Evolutionary conservation across 768 basidiomycete species (phyloP).

Genomic region (Grammothele lineata): DNA sequence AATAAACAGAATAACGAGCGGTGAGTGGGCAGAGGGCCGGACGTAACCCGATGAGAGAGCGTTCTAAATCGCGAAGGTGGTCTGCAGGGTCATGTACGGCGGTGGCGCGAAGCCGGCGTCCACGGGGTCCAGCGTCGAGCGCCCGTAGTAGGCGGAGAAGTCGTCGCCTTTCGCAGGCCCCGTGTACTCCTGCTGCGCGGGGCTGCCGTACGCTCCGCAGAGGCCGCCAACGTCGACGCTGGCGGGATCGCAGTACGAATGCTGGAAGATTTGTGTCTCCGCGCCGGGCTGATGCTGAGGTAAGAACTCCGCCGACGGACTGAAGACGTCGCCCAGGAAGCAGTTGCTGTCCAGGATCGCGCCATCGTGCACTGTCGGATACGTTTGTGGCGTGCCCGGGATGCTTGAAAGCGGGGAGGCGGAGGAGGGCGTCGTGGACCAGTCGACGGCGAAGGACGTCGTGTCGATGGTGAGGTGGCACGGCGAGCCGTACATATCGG

Average conservation of each 20-base stretch:
- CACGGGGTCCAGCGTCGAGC: constrained; percentile 12
- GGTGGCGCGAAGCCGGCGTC: constrained; percentile 12
- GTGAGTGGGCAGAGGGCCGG: constrained; percentile 11
- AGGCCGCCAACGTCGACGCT: constrained; percentile 7
- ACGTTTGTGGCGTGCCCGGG: constrained; percentile 22
- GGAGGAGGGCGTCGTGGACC: constrained; percentile 17
- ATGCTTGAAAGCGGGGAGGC: constrained; percentile 24
- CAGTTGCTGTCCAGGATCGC: constrained; percentile 6
- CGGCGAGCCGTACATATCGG: constrained; percentile 6
- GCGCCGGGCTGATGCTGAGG: constrained; percentile 14
- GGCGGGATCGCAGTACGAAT: constrained; percentile 4
- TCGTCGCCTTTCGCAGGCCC: constrained; percentile 13
- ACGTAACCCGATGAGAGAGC: no score
- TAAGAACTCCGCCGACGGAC: constrained; percentile 18
- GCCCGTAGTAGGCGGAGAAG: constrained; percentile 19
- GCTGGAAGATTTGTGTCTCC: constrained; percentile 1
- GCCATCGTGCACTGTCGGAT: constrained; percentile 11
- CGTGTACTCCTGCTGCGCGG: constrained; percentile 4
- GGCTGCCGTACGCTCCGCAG: constrained; percentile 11
- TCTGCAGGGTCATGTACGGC: constrained; percentile 6
- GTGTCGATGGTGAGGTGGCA: constrained; percentile 19
- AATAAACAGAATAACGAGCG: constrained; percentile 16
- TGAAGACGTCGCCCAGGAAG: constrained; percentile 12
- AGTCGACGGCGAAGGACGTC: constrained; percentile 14
- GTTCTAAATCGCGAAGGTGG: constrained; percentile 22